These are phyloP conservation scores for Cryptosporidium xiaoi DNA, from an alignment of 169 alveolate species.

Conservation along the genomic window DNA sequence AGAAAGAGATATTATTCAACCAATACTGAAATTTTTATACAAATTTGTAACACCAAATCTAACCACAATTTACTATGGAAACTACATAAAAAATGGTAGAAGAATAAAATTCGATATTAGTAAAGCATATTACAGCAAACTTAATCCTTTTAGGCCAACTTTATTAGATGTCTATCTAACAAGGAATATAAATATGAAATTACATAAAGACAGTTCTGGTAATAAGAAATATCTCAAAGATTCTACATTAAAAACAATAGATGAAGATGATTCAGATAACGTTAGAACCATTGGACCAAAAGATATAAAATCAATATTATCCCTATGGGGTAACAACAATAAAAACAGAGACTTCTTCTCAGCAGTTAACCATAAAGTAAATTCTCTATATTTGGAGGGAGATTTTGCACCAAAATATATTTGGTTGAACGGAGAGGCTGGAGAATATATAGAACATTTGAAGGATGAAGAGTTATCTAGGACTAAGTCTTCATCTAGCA, in stretches of 20 bases:
- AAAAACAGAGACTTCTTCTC: neutral
- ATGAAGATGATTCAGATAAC: neutral
- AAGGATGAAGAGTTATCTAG: neutral
- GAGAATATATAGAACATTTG: slow-evolving; percentile 16
- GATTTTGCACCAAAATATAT: slow-evolving; percentile 69
- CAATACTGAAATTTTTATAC: slow-evolving; percentile 71
- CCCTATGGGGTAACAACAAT: slow-evolving; percentile 33
- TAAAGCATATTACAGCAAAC: slow-evolving; percentile 9
- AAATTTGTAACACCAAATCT: slow-evolving; percentile 44
- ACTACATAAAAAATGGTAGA: slow-evolving; percentile 28
- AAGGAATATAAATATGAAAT: slow-evolving; percentile 45
- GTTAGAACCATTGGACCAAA: slow-evolving; percentile 59
- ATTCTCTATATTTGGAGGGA: slow-evolving; percentile 55
- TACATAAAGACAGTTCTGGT: slow-evolving; percentile 2
- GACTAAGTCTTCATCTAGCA: slow-evolving; percentile 33
- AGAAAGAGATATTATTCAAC: slow-evolving; percentile 70
- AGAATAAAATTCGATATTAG: slow-evolving; percentile 11
- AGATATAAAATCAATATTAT: slow-evolving; percentile 43
- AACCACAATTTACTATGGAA: neutral
- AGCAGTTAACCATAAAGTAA: neutral
- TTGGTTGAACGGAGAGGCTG: slow-evolving; percentile 70
- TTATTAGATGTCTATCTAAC: slow-evolving; percentile 58
- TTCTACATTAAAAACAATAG: neutral
- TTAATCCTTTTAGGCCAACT: slow-evolving; percentile 68
- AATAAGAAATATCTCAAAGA: slow-evolving; percentile 4